Conservation (phyloP, 352 stramenopile species). For the Phytophthora hybrid region DNA sequence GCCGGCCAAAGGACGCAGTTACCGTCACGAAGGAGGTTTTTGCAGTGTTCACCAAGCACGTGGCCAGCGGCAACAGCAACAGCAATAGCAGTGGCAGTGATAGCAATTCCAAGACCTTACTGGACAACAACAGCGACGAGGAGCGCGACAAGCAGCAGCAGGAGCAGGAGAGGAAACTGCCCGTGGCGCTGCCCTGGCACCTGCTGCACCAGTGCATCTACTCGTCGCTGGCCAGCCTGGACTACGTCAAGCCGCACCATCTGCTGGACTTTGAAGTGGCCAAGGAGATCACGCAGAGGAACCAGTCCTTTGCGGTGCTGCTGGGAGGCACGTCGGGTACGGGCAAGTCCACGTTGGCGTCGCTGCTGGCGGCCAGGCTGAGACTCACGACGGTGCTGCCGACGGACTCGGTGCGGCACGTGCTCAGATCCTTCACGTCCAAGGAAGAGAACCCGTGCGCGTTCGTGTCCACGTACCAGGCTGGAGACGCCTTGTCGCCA, state of each 20-base stretch:
- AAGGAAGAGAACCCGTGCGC: constrained; percentile 84
- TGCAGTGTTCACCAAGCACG: constrained; percentile 62
- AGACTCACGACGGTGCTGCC: constrained; percentile 86
- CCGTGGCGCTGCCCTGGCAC: constrained; percentile 66
- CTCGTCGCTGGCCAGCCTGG: constrained; percentile 72
- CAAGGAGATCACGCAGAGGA: constrained; percentile 88
- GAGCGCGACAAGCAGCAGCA: not conserved
- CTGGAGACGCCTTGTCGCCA: constrained; percentile 73
- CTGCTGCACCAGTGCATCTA: constrained; percentile 87
- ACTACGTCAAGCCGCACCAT: constrained; percentile 90
- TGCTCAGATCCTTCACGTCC: constrained; percentile 80
- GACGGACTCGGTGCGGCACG: constrained; percentile 88
- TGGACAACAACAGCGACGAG: constrained; percentile 23
- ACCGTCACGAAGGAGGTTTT: constrained; percentile 79
- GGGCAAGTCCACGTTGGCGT: constrained; percentile 88
- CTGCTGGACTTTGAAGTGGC: constrained; percentile 86
- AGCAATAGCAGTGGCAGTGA: constrained; percentile 11
- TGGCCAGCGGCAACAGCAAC: constrained; percentile 22
- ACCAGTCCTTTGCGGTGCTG: constrained; percentile 88
- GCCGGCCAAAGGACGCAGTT: constrained; percentile 77
- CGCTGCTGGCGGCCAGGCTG: constrained; percentile 75
- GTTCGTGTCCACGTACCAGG: constrained; percentile 90
- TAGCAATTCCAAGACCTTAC: too few relatives aligned
- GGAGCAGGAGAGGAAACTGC: not conserved
- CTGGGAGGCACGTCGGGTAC: constrained; percentile 88